Conservation (phyloP, 1,284 basidiomycete species). For the Ustilago shanxiensis region DNA sequence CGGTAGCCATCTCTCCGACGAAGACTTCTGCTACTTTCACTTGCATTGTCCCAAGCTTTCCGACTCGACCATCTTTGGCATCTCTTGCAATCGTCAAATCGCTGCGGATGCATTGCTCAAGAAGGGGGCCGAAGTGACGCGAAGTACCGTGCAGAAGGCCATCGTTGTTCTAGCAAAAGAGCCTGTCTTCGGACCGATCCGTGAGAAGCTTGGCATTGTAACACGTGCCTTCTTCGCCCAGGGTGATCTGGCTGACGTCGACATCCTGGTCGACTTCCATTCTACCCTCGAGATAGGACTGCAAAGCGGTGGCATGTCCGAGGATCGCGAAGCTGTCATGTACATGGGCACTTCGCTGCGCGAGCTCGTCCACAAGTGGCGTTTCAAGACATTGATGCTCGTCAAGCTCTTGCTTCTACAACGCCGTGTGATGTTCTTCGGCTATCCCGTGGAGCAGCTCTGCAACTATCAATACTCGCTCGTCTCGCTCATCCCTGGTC, state of each 20-base stretch:
- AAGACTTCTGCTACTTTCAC: conserved; percentile 98
- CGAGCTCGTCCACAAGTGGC: conserved; percentile 92
- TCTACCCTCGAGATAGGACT: conserved; percentile 66
- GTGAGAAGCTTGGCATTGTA: conserved; percentile 95
- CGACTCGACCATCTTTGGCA: conserved; percentile 54
- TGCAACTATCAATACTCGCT: conserved; percentile 98
- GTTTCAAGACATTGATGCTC: conserved; percentile 91
- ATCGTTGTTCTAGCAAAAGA: conserved; percentile 87
- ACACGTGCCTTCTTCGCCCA: conserved; percentile 74
- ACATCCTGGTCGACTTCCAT: conserved; percentile 69
- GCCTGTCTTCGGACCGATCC: conserved; percentile 71
- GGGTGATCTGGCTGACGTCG: conserved; percentile 64
- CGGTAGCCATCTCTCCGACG: conserved; percentile 90
- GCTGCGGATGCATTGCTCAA: conserved; percentile 83
- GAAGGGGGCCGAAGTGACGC: conserved; percentile 87
- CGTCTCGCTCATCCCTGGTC: conserved; percentile 73
- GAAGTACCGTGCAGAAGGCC: conserved; percentile 97
- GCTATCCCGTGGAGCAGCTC: conserved; percentile 93
- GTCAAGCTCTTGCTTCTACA: conserved; percentile 95
- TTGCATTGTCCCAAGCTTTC: conserved; percentile 71
- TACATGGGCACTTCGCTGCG: conserved; percentile 94
- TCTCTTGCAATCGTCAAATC: conserved; percentile 88
- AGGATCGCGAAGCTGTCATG: conserved; percentile 70
- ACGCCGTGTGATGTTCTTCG: conserved; percentile 86
- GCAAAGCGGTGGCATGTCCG: conserved; percentile 48